Conservation (phyloP, 2,329 filamentous ascomycete genomes). For the Spiromastix sp. region DNA sequence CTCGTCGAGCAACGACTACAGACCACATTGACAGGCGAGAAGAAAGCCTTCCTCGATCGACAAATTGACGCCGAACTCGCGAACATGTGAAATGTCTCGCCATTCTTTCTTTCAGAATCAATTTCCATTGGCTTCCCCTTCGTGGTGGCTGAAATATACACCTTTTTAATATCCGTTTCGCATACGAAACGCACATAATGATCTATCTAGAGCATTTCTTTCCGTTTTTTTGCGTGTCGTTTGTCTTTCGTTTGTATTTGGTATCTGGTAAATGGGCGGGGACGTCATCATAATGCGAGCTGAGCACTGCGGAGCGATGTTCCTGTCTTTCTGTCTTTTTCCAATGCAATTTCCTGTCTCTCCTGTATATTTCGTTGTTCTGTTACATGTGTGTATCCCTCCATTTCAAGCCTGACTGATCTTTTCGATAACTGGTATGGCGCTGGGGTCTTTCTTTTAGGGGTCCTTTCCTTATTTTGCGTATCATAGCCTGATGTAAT, state of each 20-base stretch:
- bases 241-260: background rate
- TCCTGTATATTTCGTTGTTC: background rate
- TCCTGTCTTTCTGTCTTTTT: background rate
- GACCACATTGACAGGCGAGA: slow-evolving; percentile 76
- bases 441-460: background rate
- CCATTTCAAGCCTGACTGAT: background rate
- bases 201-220: background rate
- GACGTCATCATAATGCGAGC: background rate
- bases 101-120: no score
- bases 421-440: background rate
- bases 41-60: slow-evolving; percentile 78
- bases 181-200: background rate
- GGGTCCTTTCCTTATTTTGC: background rate
- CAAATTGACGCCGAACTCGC: slow-evolving; percentile 91
- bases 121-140: no score
- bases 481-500: no score
- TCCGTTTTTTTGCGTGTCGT: background rate
- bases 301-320: background rate
- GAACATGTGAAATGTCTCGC: slow-evolving; percentile 62
- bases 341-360: no score
- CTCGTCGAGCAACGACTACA: slow-evolving; percentile 89
- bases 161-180: no score
- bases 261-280: background rate
- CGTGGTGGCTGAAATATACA: background rate
- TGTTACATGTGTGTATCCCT: background rate